Base-by-base conservation (phyloP, 352 stramenopile species). In the Thraustochytrium sp. region DNA sequence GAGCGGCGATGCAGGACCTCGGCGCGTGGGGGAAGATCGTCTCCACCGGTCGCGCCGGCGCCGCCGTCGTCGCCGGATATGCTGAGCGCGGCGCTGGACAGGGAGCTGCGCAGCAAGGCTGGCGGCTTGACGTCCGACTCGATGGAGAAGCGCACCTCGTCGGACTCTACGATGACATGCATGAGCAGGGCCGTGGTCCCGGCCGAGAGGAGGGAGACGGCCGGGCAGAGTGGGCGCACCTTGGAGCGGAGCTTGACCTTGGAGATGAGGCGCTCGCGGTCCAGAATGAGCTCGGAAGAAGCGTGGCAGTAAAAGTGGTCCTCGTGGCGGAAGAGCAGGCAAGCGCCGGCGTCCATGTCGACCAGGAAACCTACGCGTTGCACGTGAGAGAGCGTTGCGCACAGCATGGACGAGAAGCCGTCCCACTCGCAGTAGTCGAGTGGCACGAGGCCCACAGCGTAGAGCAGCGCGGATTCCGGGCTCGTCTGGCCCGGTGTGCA, bases 141-240 rank as follows among this genome's bases (percentile, higher is more conserved):
- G 23, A 80, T 34, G 18, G 48, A 26, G 42, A 80, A 40, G 51
- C 51, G 68, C 21, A 64, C 53, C 1, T 46, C 48, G 13, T 64
- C 51, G 51, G 44, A 63, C 37, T 80, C 48, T 26, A 80, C 34
- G 31, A 80, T 26, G 0, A 80, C 68, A 13, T 64, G 48, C 40
- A 75, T 80, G 46, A 80, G 51, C 16, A 80, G 68, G 3, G 51
- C 76, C 9, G 68, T 80, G 13, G 68, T 64, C 36, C 68, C 68
- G 0, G 68, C 34, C 5, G 68, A 80, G 44, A 80, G 68, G 0
- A 80, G 11, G 13, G 44, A 80, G 21, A 80, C 53, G 23, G 68
- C 68, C 13, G 68, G 68, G 29, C 46, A 80, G 26, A 80, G 51
- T 4, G 46, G 42, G 18, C 40, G 31, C 29, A 46, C 31, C 51